Evolutionary conservation across 805 yeast species (phyloP), one percentile per base, ranked within the genome.

Genomic region (Metschnikowia baotianmanensis): DNA sequence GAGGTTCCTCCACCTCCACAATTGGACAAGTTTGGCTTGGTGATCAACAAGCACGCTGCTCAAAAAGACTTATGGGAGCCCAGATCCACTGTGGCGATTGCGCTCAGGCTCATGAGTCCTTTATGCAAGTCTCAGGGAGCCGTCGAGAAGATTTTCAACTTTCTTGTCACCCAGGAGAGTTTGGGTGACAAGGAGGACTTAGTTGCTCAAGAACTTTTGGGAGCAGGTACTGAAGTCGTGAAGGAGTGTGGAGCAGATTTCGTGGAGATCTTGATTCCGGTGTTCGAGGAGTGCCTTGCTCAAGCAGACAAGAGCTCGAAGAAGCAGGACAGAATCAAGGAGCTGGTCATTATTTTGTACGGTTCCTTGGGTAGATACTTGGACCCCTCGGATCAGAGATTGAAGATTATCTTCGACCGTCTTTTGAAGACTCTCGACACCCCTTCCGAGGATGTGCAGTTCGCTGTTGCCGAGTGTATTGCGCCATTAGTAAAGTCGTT

Each of bases 341-440:
- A 89, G 60, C 78, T 86, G 53, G 83, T 83, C 15, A 86, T 93
- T 52, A 83, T 93, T 42, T 69, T 91, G 32, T 93, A 91, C 56
- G 99, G 99, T 52, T 79, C 93, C 4, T 74, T 90, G 47, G 98
- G 96, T 1, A 83, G 85, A 45, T 96, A 93, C 67, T 73, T 93
- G 61, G 69, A 76, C 12, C 53, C 76, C 0, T 62, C 73, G 17
- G 99, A 93, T 56, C 53, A 71, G 1, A 77, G 96, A 58, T 68
- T 90, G 36, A 65, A 71, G 12, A 61, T 71, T 2, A 85, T 88
- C 49, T 78, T 87, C 29, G 80, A 79, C 21, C 74, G 89, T 53
- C 69, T 93, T 47, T 57, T 93, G 26, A 69, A 71, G 31, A 86
- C 98, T 1, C 69, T 93, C 34, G 85, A 82, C 31, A 84, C 93